A percentile compares a stretch with the other conserved stretches of the same genome.
Conservation (phyloP, 148 eudicot species). For the Oxyria digyna region DNA sequence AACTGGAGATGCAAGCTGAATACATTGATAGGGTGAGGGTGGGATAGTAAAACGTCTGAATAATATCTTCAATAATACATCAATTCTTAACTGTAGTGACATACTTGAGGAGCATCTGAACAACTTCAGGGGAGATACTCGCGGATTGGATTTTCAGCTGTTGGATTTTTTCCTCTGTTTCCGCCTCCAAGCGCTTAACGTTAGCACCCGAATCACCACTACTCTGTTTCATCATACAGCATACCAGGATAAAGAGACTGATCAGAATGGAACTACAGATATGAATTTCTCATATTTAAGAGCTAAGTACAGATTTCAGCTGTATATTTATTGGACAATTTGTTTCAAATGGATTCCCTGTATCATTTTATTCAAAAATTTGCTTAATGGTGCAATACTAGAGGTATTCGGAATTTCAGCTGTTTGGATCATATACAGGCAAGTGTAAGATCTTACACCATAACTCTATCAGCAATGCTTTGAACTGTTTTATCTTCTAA, state of each 20-base stretch:
- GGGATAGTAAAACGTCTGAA: neutral
- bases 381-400: neutral
- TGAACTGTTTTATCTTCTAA: neutral
- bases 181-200: slow-evolving; percentile 87
- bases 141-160: slow-evolving; percentile 57
- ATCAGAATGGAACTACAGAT: neutral
- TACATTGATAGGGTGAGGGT: neutral
- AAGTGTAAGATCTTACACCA: neutral
- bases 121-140: slow-evolving; percentile 65
- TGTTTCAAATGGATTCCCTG: neutral
- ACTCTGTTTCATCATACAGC: slow-evolving; percentile 38
- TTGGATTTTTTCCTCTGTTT: slow-evolving; percentile 61
- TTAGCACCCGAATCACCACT: slow-evolving; percentile 97
- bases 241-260: neutral
- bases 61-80: neutral
- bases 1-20: neutral
- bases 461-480: neutral
- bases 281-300: neutral
- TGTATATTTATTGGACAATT: neutral
- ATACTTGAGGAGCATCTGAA: slow-evolving; percentile 78
- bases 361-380: neutral
- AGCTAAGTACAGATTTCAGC: too few species aligned
- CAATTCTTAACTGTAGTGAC: slow-evolving; percentile 72
- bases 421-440: neutral
- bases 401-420: neutral